A percentile compares a stretch with the other conserved stretches of the same genome.
phyloP scores from a whole-genome alignment of 1,284 basidiomycete species.

The Pseudomicrostroma phylloplanum region DNA sequence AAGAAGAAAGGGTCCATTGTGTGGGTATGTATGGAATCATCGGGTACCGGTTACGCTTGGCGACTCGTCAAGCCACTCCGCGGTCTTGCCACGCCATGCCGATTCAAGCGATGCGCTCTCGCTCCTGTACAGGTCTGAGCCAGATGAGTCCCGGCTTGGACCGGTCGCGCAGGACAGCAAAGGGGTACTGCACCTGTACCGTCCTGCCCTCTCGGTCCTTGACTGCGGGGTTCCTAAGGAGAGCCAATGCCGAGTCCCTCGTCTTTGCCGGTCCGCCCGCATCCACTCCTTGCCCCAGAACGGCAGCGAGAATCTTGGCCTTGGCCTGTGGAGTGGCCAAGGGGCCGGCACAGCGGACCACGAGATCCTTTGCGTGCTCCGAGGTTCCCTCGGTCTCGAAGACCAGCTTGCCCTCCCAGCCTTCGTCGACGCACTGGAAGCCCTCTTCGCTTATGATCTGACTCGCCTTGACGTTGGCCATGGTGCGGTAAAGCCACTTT shows the following conservation, averaged over 20 bases:
- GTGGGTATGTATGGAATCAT: too few relatives aligned
- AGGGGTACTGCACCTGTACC: constrained; percentile 18
- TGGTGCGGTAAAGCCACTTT: constrained; percentile 52
- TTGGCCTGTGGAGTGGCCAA: constrained; percentile 27
- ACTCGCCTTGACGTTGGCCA: constrained; percentile 32
- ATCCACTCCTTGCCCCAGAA: constrained; percentile 27
- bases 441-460: constrained; percentile 31
- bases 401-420: constrained; percentile 24
- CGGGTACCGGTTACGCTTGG: too few relatives aligned
- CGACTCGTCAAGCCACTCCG: too few relatives aligned
- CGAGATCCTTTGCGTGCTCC: constrained; percentile 41
- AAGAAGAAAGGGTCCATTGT: too few relatives aligned
- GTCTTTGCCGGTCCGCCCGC: not conserved
- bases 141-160: constrained; percentile 38
- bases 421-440: constrained; percentile 25
- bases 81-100: not conserved
- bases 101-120: constrained; percentile 18
- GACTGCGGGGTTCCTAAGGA: constrained; percentile 6
- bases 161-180: constrained; percentile 35
- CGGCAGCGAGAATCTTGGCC: constrained; percentile 29
- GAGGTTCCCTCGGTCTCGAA: constrained; percentile 46
- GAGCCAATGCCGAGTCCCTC: constrained; percentile 14
- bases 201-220: not conserved
- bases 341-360: constrained; percentile 33
- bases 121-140: constrained; percentile 31